A percentile compares a stretch with the other conserved stretches of the same genome.
phyloP scores from a whole-genome alignment of 345 rosid genomes.

The Heritiera fomes region DNA sequence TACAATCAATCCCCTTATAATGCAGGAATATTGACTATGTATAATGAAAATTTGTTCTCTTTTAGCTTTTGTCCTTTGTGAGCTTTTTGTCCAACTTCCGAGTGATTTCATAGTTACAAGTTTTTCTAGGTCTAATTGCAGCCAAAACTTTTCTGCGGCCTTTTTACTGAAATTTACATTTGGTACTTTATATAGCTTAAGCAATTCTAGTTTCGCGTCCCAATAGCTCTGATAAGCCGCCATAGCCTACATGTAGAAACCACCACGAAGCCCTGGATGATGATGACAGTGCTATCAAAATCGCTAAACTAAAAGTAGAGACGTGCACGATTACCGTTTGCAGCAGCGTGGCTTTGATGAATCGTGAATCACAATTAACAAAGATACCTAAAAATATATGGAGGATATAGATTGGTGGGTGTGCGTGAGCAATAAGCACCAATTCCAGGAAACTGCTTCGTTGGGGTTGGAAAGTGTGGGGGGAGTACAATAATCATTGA shows the following conservation, averaged over 20 bases:
- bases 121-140: not conserved
- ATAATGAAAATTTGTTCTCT: not conserved
- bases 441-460: constrained; percentile 1
- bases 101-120: not conserved
- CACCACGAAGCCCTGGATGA: not conserved
- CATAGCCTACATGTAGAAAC: not conserved
- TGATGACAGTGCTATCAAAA: not conserved
- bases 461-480: not conserved
- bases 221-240: not conserved
- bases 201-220: not conserved
- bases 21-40: not conserved
- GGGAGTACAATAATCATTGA: not conserved
- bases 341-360: not conserved
- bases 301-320: not conserved
- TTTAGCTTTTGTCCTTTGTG: not conserved
- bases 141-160: not conserved
- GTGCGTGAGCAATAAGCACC: not conserved
- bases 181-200: too few species aligned
- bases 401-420: not conserved
- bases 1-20: not conserved
- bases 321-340: not conserved
- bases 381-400: not conserved
- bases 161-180: not conserved
- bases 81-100: not conserved
- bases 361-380: not conserved